Evolutionary conservation across 2,329 filamentous ascomycete genomes (phyloP).

Genomic region (Gnomoniopsis smithogilvyi): DNA sequence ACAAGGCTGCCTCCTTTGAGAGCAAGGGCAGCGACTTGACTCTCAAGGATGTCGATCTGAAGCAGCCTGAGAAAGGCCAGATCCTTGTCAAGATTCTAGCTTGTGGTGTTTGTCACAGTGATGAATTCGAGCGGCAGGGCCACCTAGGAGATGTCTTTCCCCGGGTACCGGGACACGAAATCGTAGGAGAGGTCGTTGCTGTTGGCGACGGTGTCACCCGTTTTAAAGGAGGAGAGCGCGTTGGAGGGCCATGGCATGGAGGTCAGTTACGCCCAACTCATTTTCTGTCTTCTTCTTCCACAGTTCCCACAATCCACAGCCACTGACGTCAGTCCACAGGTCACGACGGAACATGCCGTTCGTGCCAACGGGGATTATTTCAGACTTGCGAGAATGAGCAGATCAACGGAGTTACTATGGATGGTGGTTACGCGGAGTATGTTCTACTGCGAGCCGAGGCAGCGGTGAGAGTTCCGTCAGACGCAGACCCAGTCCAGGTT

Average conservation of each 20-base stretch:
- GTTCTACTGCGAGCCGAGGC: constrained; percentile 58
- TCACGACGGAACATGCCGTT: constrained; percentile 58
- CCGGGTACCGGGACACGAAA: constrained; percentile 66
- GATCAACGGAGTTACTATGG: constrained; percentile 62
- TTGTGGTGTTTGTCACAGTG: constrained; percentile 69
- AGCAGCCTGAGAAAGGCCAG: constrained; percentile 52
- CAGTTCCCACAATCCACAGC: neutral
- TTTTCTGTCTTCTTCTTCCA: neutral
- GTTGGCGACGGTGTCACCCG: constrained; percentile 54
- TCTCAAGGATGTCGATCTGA: constrained; percentile 58
- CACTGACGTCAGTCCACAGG: constrained; percentile 33
- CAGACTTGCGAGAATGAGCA: constrained; percentile 64
- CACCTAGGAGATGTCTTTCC: constrained; percentile 56
- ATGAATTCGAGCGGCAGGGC: constrained; percentile 46
- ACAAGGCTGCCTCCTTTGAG: constrained; percentile 62
- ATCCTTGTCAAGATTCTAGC: constrained; percentile 70
- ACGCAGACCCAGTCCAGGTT: constrained; percentile 48
- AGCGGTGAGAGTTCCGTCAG: constrained; percentile 50
- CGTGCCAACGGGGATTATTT: constrained; percentile 61
- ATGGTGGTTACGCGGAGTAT: constrained; percentile 70
- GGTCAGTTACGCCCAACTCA: constrained; percentile 35
- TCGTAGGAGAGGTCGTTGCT: constrained; percentile 64
- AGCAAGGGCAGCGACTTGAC: constrained; percentile 47
- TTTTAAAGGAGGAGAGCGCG: constrained; percentile 62
- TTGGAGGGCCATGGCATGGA: constrained; percentile 69